Evolutionary conservation across 176 grass and related monocot genomes (phyloP).

Genomic region (Musa schizocarpa): DNA sequence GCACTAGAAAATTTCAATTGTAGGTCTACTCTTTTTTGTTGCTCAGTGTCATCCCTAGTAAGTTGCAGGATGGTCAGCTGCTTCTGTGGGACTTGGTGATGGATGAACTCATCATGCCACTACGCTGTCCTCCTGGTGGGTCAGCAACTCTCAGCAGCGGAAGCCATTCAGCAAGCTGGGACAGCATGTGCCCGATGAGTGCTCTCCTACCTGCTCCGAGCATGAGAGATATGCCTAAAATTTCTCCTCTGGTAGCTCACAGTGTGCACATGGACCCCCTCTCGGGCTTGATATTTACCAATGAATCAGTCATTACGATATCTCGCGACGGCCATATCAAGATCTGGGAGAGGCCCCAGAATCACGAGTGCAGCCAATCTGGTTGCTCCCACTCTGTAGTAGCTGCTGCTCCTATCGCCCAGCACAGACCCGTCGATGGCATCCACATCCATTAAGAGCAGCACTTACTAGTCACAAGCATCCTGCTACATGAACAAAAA

Average conservation of each 20-base stretch:
- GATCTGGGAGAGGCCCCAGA: slow-evolving; percentile 52
- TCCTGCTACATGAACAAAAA: not conserved
- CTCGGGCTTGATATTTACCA: slow-evolving; percentile 65
- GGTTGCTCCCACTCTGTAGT: slow-evolving; percentile 38
- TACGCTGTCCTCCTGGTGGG: slow-evolving; percentile 41
- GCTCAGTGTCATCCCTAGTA: not conserved
- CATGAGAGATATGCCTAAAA: slow-evolving; percentile 75
- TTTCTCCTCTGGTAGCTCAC: slow-evolving; percentile 70
- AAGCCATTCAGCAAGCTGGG: slow-evolving; percentile 64
- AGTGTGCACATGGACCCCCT: slow-evolving; percentile 67
- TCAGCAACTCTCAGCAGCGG: slow-evolving; percentile 67
- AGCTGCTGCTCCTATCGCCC: slow-evolving; percentile 16
- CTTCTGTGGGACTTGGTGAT: slow-evolving; percentile 84
- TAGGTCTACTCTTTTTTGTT: slow-evolving; percentile 5
- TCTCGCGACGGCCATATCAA: slow-evolving; percentile 75
- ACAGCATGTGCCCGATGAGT: slow-evolving; percentile 42
- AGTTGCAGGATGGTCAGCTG: slow-evolving; percentile 62
- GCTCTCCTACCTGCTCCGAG: slow-evolving; percentile 79
- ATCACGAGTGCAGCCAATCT: slow-evolving; percentile 26
- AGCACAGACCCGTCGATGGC: slow-evolving; percentile 33
- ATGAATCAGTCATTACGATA: slow-evolving; percentile 60
- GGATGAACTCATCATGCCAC: slow-evolving; percentile 64
- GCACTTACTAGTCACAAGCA: slow-evolving; percentile 44
- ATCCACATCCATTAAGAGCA: slow-evolving; percentile 23
- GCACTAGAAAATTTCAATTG: slow-evolving; percentile 6